Evolutionary conservation across 1,284 basidiomycete species (phyloP), one percentile per base, ranked within the genome.

Genomic region (Ceratobasidium sp.): DNA sequence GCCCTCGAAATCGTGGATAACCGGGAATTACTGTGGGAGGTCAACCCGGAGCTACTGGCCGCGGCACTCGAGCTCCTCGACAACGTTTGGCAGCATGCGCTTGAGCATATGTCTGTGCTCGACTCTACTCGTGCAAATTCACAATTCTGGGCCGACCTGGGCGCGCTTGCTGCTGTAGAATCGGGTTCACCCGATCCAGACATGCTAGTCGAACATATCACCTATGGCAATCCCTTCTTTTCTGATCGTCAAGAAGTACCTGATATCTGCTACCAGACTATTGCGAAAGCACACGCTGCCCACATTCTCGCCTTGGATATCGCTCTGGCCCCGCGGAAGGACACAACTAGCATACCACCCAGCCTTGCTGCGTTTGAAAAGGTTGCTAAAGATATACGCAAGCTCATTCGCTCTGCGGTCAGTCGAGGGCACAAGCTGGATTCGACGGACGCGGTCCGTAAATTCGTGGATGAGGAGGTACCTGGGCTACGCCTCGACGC

Each of bases 81-180:
- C 76, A 86, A 90, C 9, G 90, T 94, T 0, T 96, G 93, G 93
- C 88, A 90, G 78, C 93, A 94, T 79, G 91, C 89, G 7, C 84
- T 91, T 64, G 93, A 95, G 78, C 92, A 95, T 80, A 88, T 87
- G 74, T 78, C 84, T 0, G 83, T 86, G 0, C 84, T 96, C 58
- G 86, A 88, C 29, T 78, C 84, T 1, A 82, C 90, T 6, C 87
- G 90, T 22, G 81, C 84, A 19, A 86, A 91, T 76, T 78, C 83
- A 0, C 83, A 82, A 22, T 88, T 95, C 76, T 95, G 92, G 90
- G 83, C 85, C 9, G 84, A 85, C 34, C 81, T 96, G 9, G 85
- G 86, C 0, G 84, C 84, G 19, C 85, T 95, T 48, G 85, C 88
- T 6, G 85, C 85, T 64, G 85, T 89, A 74, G 89, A 92, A 77